Conservation (phyloP, 2,329 filamentous ascomycete species). For the Pyrenophora teres region DNA sequence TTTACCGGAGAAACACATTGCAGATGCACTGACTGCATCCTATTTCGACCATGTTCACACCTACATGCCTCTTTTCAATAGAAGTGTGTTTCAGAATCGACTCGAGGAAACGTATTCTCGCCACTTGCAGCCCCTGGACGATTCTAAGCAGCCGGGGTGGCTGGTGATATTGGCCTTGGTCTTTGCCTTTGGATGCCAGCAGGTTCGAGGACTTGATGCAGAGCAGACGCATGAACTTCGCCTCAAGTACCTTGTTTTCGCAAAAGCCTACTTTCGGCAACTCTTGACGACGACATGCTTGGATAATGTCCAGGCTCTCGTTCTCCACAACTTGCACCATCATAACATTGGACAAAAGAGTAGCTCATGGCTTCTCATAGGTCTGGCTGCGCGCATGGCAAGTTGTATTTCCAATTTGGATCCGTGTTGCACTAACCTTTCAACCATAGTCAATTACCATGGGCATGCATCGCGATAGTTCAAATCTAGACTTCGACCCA, state of each 20-base stretch:
- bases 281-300: slow-evolving; percentile 48
- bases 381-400: slow-evolving; percentile 49
- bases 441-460: slow-evolving; percentile 47
- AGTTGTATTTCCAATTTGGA: neutral
- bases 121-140: slow-evolving; percentile 20
- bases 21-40: slow-evolving; percentile 47
- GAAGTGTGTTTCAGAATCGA: slow-evolving; percentile 47
- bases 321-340: slow-evolving; percentile 50
- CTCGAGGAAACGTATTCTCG: slow-evolving; percentile 48
- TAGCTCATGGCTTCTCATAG: slow-evolving; percentile 49
- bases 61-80: slow-evolving; percentile 47
- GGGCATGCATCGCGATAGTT: slow-evolving; percentile 52
- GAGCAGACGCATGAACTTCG: slow-evolving; percentile 25
- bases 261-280: slow-evolving; percentile 44
- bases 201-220: slow-evolving; percentile 40
- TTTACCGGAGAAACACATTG: slow-evolving; percentile 44
- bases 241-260: slow-evolving; percentile 33
- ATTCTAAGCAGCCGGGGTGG: slow-evolving; percentile 49
- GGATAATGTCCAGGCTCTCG: slow-evolving; percentile 51
- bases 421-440: neutral
- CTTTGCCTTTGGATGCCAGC: slow-evolving; percentile 50
- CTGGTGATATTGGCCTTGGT: slow-evolving; percentile 50
- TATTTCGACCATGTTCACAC: slow-evolving; percentile 50
- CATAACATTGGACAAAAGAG: slow-evolving; percentile 51
- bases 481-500: slow-evolving; percentile 46